Evolutionary conservation across 202 grass and related monocot species (phyloP).

Genomic region (Zoysia matrella): DNA sequence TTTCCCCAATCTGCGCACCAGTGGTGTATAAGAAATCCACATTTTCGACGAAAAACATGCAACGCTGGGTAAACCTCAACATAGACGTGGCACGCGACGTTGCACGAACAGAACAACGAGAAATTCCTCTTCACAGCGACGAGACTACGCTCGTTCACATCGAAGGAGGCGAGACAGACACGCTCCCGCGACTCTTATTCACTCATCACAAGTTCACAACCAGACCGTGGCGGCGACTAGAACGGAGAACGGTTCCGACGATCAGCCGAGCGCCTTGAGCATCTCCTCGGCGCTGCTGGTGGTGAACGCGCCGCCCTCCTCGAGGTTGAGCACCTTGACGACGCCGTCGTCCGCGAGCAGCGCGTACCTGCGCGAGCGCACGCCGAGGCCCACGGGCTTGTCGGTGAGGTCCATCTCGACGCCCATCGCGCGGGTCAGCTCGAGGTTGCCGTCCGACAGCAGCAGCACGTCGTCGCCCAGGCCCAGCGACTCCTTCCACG

Average conservation of each 20-base stretch:
- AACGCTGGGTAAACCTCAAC: no score
- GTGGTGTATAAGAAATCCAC: no score
- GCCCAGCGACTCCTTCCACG: constrained; percentile 80
- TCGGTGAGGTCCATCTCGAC: constrained; percentile 83
- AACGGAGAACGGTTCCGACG: neutral
- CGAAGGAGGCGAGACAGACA: no score
- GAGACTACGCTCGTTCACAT: no score
- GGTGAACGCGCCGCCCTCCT: constrained; percentile 89
- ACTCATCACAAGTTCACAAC: neutral
- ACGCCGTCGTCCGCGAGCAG: constrained; percentile 73
- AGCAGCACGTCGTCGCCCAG: constrained; percentile 71
- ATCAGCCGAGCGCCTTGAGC: constrained; percentile 53
- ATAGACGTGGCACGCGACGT: neutral
- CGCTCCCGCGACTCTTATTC: no score
- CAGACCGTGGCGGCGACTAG: neutral
- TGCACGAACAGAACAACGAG: neutral
- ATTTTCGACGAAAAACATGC: no score
- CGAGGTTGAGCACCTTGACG: constrained; percentile 83
- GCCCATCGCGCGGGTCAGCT: constrained; percentile 65
- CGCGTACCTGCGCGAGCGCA: constrained; percentile 77
- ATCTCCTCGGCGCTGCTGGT: constrained; percentile 80
- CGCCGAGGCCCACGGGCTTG: constrained; percentile 72
- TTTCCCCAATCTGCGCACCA: no score
- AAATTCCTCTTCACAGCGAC: no score
- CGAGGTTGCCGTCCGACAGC: constrained; percentile 73